Evolutionary conservation across 805 yeast genomes (phyloP).

Genomic region (Candida palmyrensis): DNA sequence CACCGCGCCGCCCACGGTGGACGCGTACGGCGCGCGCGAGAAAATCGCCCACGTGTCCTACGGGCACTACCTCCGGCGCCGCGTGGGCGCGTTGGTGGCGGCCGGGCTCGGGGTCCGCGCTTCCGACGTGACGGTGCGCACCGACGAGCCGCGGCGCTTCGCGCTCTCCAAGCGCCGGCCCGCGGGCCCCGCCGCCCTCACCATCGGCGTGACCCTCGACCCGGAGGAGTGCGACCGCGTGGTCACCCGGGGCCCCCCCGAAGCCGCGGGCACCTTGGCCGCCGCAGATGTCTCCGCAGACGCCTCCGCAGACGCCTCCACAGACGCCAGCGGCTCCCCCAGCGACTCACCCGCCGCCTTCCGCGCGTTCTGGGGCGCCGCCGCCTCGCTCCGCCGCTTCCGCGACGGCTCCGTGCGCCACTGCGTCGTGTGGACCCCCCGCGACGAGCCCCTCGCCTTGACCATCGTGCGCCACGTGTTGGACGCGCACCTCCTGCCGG

Average conservation of each 20-base stretch:
- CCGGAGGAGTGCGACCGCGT: constrained; percentile 72
- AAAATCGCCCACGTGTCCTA: constrained; percentile 66
- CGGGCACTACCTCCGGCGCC: constrained; percentile 60
- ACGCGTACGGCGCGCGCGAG: constrained; percentile 62
- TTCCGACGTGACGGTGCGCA: constrained; percentile 29
- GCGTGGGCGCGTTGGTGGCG: constrained; percentile 51
- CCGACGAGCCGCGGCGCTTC: constrained; percentile 22
- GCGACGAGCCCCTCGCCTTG: constrained; percentile 55
- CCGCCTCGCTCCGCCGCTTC: constrained; percentile 82
- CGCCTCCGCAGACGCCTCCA: no score
- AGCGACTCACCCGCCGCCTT: constrained; percentile 57
- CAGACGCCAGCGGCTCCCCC: constrained; percentile 48
- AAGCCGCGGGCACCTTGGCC: no score
- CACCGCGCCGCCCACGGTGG: constrained; percentile 38
- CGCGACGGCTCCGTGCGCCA: constrained; percentile 89
- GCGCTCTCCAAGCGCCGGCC: constrained; percentile 54
- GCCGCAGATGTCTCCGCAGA: no score
- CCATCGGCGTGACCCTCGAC: constrained; percentile 59
- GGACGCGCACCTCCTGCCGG: constrained; percentile 55
- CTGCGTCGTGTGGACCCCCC: constrained; percentile 80
- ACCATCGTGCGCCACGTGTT: constrained; percentile 62
- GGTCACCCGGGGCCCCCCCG: constrained; percentile 89
- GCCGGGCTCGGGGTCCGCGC: constrained; percentile 54
- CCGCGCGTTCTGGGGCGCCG: constrained; percentile 84
- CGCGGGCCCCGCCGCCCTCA: constrained; percentile 25